Conservation (phyloP, 2,329 filamentous ascomycete species). For the Fusarium tricinctum region DNA sequence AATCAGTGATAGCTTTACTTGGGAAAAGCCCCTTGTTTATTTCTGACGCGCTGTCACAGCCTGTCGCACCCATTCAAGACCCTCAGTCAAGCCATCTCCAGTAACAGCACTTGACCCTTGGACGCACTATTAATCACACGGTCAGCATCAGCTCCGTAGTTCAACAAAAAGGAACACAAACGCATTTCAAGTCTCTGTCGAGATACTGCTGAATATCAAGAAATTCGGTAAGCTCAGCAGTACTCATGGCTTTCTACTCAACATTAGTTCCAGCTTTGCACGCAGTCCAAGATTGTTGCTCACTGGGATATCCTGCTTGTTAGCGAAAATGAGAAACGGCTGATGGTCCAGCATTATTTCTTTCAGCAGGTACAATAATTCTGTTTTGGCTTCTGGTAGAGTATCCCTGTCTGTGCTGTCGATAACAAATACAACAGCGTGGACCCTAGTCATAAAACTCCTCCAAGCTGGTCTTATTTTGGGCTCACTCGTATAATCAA, state of each 20-base stretch:
- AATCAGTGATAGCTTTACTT: too few relatives aligned
- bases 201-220: background rate
- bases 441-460: background rate
- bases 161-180: background rate
- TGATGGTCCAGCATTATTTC: background rate
- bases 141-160: background rate
- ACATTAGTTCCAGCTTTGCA: background rate
- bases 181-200: background rate
- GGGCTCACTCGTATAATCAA: conserved; percentile 5
- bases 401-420: background rate
- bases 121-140: background rate
- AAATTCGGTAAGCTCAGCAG: background rate
- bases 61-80: background rate
- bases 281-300: background rate
- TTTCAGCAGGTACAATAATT: background rate
- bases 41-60: background rate
- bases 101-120: background rate
- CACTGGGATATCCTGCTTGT: conserved; percentile 24
- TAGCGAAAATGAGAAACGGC: conserved; percentile 19
- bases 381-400: background rate
- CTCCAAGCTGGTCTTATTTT: conserved; percentile 12
- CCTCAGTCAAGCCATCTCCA: background rate
- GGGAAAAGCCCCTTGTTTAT: too few relatives aligned
- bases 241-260: conserved; percentile 3
- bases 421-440: conserved; percentile 4